These are phyloP conservation scores for Garcia nutans DNA, from an alignment of 345 rosid genomes.

Conservation along the genomic window DNA sequence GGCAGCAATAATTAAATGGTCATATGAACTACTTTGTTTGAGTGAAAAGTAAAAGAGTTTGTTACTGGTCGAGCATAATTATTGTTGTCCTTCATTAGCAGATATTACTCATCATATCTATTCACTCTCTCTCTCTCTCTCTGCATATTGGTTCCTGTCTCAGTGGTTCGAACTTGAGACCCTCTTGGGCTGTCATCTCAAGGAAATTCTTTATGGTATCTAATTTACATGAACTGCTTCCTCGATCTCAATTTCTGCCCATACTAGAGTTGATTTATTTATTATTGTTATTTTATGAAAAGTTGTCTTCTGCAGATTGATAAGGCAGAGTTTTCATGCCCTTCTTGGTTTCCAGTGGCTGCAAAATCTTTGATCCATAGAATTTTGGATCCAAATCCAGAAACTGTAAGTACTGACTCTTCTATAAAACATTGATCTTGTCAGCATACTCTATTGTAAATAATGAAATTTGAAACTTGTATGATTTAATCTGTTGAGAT, in stretches of 20 bases:
- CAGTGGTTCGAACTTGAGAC: background rate
- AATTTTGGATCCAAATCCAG: constrained; percentile 88
- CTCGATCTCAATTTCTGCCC: background rate
- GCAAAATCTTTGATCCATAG: constrained; percentile 76
- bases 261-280: background rate
- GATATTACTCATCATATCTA: background rate
- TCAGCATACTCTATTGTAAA: constrained; percentile 8
- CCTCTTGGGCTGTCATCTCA: background rate
- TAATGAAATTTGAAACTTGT: background rate
- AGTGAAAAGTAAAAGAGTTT: background rate
- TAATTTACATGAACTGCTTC: background rate
- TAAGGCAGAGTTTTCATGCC: constrained; percentile 79
- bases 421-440: constrained; percentile 7
- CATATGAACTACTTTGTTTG: too few relatives aligned
- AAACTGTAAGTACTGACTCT: constrained; percentile 55
- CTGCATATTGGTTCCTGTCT: background rate
- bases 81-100: background rate
- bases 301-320: constrained; percentile 59
- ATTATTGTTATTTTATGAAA: background rate
- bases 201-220: background rate
- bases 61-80: background rate
- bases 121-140: background rate
- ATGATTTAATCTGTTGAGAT: too few relatives aligned
- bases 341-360: constrained; percentile 85
- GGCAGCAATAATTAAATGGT: too few relatives aligned